These are phyloP conservation scores for Daldinia grandis DNA, from an alignment of 495 filamentous ascomycete genomes.

Conservation along the genomic window DNA sequence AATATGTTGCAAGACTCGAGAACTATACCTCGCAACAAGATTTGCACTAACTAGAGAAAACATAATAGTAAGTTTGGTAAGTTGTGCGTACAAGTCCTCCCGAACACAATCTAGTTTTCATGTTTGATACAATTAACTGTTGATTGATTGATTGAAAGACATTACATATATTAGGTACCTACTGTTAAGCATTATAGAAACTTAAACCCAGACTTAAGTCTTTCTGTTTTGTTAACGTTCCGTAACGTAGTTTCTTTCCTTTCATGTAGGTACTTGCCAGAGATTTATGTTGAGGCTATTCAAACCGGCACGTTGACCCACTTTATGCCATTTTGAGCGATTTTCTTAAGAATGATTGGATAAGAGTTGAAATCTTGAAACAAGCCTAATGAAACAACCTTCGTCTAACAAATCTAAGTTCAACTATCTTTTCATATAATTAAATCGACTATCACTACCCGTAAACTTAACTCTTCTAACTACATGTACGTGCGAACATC, in stretches of 20 bases:
- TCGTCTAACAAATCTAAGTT: background rate
- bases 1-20: no score
- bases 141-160: no score
- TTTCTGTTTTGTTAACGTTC: background rate
- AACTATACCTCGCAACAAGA: no score
- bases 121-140: no score
- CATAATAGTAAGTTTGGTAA: no score
- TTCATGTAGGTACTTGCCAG: background rate
- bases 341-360: background rate
- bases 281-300: slow-evolving; percentile 5
- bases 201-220: background rate
- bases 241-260: background rate
- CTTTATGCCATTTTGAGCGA: slow-evolving; percentile 2
- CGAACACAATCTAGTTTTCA: no score
- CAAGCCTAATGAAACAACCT: background rate
- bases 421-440: background rate
- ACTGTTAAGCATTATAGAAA: background rate
- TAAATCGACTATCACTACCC: background rate
- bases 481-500: no score
- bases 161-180: no score
- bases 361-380: background rate
- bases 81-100: no score
- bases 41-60: no score
- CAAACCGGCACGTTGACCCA: background rate
- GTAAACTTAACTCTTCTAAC: background rate